Base-by-base conservation (phyloP, 441 rosid genomes). In the Jatropha multifida region DNA sequence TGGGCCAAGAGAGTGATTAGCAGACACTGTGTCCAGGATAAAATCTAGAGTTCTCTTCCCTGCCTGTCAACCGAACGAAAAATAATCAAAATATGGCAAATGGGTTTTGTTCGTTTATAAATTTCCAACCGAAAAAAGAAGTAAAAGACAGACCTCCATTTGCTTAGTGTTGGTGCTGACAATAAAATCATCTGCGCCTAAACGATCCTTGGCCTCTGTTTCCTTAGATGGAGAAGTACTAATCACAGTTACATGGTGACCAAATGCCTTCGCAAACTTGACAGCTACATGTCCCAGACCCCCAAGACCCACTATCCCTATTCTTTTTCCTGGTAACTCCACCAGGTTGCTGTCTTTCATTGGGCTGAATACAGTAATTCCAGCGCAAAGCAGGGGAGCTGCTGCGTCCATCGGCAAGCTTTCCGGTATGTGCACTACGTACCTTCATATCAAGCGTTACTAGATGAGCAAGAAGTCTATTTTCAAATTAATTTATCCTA, bases 241-340 rank as follows among this genome's bases (percentile, higher is more conserved):
- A 69, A 91, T 89, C 26, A 91, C 93, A 0, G 95, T 90, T 8
- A 91, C 95, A 20, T 88, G 90, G 79, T 88, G 88, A 62, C 93
- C 89, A 71, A 89, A 90, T 7, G 92, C 97, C 79, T 93, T 88
- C 2, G 81, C 92, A 69, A 90, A 86, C 72, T 89, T 93, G 48
- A 93, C 88, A 5, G 94, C 94, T 20, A 89, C 79, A 73, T 90
- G 95, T 14, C 95, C 97, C 9, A 91, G 89, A 4, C 91, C 96
- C 3, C 97, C 92, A 0, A 89, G 83, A 32, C 97, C 95, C 15
- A 88, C 92, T 0, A 87, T 75, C 9, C 94, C 95, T 41, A 93
- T 81, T 75, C 62, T 87, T 71, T 89, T 90, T 44, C 85, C 82
- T 0, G 81, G 69, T 26, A 85, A 74, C 9, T 86, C 81, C 5